Percentiles rank a stretch among this genome's conserved stretches.
Conservation (phyloP, 1,139 yeast genomes). For the Pichia sp. region DNA sequence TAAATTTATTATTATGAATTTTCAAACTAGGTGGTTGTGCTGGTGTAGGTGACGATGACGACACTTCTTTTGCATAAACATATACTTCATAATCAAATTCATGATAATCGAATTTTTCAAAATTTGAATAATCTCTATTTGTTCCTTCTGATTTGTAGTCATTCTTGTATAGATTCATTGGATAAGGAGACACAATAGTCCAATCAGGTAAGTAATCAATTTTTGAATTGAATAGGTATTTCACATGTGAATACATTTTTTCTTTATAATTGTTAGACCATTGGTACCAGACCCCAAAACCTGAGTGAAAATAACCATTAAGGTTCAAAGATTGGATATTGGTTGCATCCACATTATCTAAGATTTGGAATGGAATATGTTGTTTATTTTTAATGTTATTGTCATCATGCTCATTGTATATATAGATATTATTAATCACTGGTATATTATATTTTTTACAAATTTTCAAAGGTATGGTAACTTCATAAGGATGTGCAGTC, state of each 20-base stretch:
- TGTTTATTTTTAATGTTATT: not conserved
- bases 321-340: not conserved
- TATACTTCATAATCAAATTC: conserved; percentile 21
- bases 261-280: conserved; percentile 30
- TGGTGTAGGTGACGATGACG: not conserved
- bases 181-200: conserved; percentile 27
- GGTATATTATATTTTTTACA: conserved; percentile 1
- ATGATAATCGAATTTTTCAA: conserved; percentile 12
- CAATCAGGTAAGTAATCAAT: conserved; percentile 75
- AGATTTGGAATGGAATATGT: conserved; percentile 4
- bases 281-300: conserved; percentile 48
- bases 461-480: conserved; percentile 4
- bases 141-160: conserved; percentile 3
- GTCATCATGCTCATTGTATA: conserved; percentile 2
- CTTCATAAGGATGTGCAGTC: conserved; percentile 8
- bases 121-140: not conserved
- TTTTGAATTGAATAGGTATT: conserved; percentile 61
- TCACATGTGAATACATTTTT: not conserved
- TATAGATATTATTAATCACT: conserved; percentile 3
- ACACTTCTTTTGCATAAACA: conserved; percentile 21
- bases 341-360: not conserved
- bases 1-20: conserved; percentile 41
- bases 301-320: conserved; percentile 18
- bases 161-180: conserved; percentile 1
- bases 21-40: conserved; percentile 16